These are phyloP conservation scores for Nakataea oryzae DNA, from an alignment of 2,329 filamentous ascomycete species.

Conservation along the genomic window DNA sequence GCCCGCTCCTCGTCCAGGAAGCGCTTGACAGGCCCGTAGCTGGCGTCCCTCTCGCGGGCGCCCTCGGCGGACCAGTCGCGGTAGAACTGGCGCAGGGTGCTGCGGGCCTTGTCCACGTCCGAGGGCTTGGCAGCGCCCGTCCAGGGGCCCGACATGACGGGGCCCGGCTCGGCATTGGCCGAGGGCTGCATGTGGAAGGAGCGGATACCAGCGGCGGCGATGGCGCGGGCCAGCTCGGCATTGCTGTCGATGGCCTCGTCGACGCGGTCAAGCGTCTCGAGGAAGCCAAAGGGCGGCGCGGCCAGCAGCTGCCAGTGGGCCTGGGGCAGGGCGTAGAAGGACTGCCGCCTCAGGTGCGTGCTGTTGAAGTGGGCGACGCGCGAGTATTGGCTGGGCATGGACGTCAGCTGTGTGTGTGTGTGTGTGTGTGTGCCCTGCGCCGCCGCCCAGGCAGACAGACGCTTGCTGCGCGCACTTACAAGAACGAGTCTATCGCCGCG, in stretches of 20 bases:
- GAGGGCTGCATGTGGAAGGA: constrained; percentile 45
- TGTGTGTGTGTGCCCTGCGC: background rate
- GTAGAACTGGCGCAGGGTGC: constrained; percentile 87
- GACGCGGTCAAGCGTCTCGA: constrained; percentile 66
- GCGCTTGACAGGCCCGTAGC: constrained; percentile 62
- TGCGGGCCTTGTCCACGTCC: constrained; percentile 85
- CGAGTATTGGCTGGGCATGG: constrained; percentile 66
- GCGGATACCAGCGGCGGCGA: constrained; percentile 58
- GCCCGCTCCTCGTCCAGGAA: constrained; percentile 44
- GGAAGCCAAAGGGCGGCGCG: constrained; percentile 69
- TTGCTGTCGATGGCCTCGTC: constrained; percentile 88
- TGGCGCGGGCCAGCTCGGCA: constrained; percentile 68
- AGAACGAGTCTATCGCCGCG: constrained; percentile 78
- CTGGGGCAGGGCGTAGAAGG: constrained; percentile 83
- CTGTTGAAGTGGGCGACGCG: constrained; percentile 79
- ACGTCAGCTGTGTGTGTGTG: background rate
- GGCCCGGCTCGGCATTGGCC: background rate
- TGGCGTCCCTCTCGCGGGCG: constrained; percentile 59
- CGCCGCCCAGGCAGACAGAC: constrained; percentile 1
- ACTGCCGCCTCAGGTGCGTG: constrained; percentile 81
- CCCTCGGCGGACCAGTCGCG: constrained; percentile 88
- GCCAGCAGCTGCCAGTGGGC: constrained; percentile 77
- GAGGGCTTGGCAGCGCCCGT: constrained; percentile 56
- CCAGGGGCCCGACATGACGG: constrained; percentile 50
- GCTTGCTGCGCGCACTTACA: constrained; percentile 44